These are phyloP conservation scores for Durio zibethinus DNA, from an alignment of 345 rosid genomes.

Conservation along the genomic window DNA sequence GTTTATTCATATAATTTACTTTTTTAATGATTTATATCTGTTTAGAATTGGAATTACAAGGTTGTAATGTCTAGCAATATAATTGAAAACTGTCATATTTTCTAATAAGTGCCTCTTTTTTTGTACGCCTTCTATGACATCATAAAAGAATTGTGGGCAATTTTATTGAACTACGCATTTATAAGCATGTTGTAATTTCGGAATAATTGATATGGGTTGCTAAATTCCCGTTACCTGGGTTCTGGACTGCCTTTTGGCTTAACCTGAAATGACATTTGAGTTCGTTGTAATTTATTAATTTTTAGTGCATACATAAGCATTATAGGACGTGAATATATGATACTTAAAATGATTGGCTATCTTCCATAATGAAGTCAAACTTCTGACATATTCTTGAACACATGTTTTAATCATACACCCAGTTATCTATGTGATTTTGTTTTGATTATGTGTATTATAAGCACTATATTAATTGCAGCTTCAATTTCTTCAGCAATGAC, in stretches of 20 bases:
- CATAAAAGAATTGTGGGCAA: background rate
- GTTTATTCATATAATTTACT: background rate
- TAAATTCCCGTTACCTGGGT: background rate
- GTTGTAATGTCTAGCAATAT: background rate
- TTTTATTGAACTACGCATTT: background rate
- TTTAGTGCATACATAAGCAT: background rate
- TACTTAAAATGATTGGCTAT: background rate
- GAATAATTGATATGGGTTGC: background rate
- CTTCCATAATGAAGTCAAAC: background rate
- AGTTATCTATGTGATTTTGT: background rate
- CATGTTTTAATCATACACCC: background rate
- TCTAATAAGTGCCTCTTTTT: background rate
- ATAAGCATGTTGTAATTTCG: background rate
- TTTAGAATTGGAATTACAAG: background rate
- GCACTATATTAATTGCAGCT: background rate
- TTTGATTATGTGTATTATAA: background rate
- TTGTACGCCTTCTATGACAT: background rate
- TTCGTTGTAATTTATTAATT: background rate
- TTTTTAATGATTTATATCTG: conserved; percentile 1
- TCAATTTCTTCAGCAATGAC: conserved; percentile 3
- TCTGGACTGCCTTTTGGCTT: background rate
- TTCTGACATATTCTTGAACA: background rate
- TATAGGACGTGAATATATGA: background rate
- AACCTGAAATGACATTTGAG: background rate
- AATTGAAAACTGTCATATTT: background rate